Evolutionary conservation across 2,329 filamentous ascomycete genomes (phyloP).

Genomic region (Lachnellula subtilissima): DNA sequence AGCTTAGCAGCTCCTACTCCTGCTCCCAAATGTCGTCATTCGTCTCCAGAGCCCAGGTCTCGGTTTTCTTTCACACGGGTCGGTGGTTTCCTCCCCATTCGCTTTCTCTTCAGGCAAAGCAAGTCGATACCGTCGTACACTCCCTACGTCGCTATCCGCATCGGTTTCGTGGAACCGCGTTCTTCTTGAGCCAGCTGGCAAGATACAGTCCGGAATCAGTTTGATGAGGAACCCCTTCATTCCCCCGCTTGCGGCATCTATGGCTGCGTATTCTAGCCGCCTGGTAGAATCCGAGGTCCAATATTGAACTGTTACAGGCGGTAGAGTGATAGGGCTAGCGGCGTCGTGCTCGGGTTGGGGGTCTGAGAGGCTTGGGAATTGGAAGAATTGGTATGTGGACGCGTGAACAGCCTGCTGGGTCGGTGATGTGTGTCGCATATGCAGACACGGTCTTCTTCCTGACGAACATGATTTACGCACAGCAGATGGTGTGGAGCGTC

Average conservation of each 20-base stretch:
- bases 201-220: constrained; percentile 58
- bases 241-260: constrained; percentile 56
- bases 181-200: constrained; percentile 45
- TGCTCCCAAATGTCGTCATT: not conserved
- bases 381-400: constrained; percentile 26
- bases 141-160: constrained; percentile 46
- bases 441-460: constrained; percentile 2
- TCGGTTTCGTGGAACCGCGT: constrained; percentile 51
- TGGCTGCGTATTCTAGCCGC: constrained; percentile 60
- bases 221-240: constrained; percentile 56
- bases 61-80: not conserved
- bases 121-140: constrained; percentile 58
- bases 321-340: constrained; percentile 41
- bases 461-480: constrained; percentile 3
- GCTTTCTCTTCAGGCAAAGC: constrained; percentile 44
- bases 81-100: constrained; percentile 11
- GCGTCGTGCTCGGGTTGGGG: constrained; percentile 23
- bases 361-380: constrained; percentile 26
- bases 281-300: constrained; percentile 62
- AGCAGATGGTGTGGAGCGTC: constrained; percentile 12
- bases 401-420: not conserved
- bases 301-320: constrained; percentile 58
- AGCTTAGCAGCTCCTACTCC: not conserved
- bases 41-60: not conserved
- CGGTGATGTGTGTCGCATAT: constrained; percentile 8